Conservation (phyloP, 192 early-diverging fungal species). For the Linderina pennispora region DNA sequence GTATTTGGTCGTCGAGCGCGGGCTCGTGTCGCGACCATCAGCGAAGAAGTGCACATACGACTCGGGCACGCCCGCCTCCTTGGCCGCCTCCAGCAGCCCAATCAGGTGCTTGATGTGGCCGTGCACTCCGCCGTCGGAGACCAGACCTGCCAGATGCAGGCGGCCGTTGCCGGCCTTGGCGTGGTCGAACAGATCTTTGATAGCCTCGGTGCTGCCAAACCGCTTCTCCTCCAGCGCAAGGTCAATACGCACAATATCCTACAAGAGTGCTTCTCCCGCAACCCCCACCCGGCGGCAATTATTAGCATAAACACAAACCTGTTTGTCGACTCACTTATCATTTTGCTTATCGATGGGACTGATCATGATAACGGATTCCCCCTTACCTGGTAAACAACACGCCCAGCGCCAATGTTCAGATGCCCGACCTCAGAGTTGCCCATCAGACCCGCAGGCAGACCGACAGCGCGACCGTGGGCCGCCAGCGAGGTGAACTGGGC, state of each 20-base stretch:
- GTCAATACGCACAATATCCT: slow-evolving; percentile 98
- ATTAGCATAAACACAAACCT: neutral
- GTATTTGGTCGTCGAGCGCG: slow-evolving; percentile 80
- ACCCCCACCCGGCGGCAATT: slow-evolving; percentile 4
- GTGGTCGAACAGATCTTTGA: slow-evolving; percentile 75
- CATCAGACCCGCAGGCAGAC: slow-evolving; percentile 98
- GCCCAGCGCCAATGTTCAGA: slow-evolving; percentile 98
- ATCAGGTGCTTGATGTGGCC: slow-evolving; percentile 89
- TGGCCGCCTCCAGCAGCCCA: slow-evolving; percentile 77
- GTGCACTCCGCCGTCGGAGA: slow-evolving; percentile 99
- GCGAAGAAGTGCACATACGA: slow-evolving; percentile 95
- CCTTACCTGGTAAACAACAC: slow-evolving; percentile 90
- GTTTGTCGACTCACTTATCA: neutral
- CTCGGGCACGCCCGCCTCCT: slow-evolving; percentile 74
- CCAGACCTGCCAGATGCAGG: slow-evolving; percentile 90
- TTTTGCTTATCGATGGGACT: slow-evolving; percentile 3
- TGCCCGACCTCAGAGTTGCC: slow-evolving; percentile 99
- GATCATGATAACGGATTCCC: no score
- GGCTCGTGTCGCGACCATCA: slow-evolving; percentile 96
- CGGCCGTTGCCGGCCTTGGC: slow-evolving; percentile 77
- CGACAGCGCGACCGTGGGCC: slow-evolving; percentile 95
- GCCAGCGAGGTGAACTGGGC: slow-evolving; percentile 72
- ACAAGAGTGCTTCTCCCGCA: no score
- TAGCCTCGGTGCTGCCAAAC: slow-evolving; percentile 65
- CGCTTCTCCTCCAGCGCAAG: slow-evolving; percentile 81